Percentiles rank a stretch among this genome's conserved stretches.
Evolutionary conservation across 1,139 yeast species (phyloP).

Genomic region (Protomyces macrosporus): DNA sequence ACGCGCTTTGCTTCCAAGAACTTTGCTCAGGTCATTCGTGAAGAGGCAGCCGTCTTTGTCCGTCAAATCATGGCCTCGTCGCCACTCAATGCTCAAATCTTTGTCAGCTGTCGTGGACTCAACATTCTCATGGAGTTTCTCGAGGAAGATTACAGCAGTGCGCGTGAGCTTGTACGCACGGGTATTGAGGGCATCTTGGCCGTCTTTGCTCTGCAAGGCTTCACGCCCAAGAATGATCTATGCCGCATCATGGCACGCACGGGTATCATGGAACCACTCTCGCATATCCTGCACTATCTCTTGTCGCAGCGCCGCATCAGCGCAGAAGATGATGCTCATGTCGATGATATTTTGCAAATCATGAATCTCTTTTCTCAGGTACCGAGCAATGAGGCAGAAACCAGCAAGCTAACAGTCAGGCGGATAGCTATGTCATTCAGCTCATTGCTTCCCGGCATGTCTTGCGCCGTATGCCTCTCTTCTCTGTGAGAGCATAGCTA

Average conservation of each 20-base stretch:
- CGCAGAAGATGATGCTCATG: constrained; percentile 16
- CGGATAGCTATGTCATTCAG: constrained; percentile 38
- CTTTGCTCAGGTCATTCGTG: constrained; percentile 42
- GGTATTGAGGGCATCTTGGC: constrained; percentile 48
- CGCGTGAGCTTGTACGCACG: constrained; percentile 47
- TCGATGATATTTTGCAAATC: constrained; percentile 35
- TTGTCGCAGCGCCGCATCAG: constrained; percentile 27
- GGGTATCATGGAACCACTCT: constrained; percentile 50
- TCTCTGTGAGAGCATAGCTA: constrained; percentile 28
- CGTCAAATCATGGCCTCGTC: constrained; percentile 41
- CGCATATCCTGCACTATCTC: constrained; percentile 42
- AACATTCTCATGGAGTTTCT: constrained; percentile 49
- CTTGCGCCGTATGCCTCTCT: constrained; percentile 10
- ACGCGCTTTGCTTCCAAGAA: constrained; percentile 40
- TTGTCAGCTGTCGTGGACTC: constrained; percentile 56
- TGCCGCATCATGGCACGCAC: constrained; percentile 52
- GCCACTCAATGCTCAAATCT: constrained; percentile 46
- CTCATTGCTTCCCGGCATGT: constrained; percentile 33
- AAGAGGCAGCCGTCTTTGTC: constrained; percentile 47
- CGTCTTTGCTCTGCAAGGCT: constrained; percentile 45
- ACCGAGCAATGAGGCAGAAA: neutral
- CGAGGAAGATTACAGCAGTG: constrained; percentile 47
- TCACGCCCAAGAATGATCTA: constrained; percentile 48
- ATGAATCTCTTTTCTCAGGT: constrained; percentile 36
- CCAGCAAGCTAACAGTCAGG: constrained; percentile 30